Evolutionary conservation across 331 rosid species (phyloP).

Genomic region (Prunus yedoensis): DNA sequence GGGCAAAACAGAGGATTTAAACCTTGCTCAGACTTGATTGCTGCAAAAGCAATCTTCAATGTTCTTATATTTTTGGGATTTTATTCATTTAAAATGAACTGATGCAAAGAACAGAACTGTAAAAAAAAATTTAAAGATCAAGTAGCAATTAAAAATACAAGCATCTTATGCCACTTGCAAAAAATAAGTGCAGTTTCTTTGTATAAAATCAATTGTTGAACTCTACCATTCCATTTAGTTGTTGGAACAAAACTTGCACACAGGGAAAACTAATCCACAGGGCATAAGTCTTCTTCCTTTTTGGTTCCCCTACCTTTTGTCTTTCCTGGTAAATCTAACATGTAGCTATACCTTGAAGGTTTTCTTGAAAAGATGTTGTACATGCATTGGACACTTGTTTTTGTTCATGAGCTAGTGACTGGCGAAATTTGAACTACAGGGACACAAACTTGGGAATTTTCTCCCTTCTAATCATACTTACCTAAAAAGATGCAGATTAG

Average conservation of each 20-base stretch:
- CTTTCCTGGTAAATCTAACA: background rate
- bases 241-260: background rate
- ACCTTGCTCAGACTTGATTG: background rate
- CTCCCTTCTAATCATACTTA: no score
- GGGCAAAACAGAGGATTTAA: conserved; percentile 32
- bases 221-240: background rate
- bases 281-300: background rate
- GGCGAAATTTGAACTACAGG: background rate
- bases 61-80: conserved; percentile 5
- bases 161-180: background rate
- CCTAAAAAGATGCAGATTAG: no score
- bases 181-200: background rate
- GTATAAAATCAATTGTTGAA: background rate
- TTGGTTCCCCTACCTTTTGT: background rate
- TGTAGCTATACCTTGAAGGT: background rate
- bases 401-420: background rate
- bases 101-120: background rate
- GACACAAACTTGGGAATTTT: background rate
- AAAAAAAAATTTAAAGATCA: background rate
- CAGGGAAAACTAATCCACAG: background rate
- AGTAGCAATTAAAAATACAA: background rate
- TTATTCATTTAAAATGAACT: background rate
- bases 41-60: conserved; percentile 5
- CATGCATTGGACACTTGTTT: background rate
- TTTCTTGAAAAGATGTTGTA: background rate